These are phyloP conservation scores for Aspergillus glaucus DNA, from an alignment of 2,329 filamentous ascomycete genomes.

Conservation along the genomic window DNA sequence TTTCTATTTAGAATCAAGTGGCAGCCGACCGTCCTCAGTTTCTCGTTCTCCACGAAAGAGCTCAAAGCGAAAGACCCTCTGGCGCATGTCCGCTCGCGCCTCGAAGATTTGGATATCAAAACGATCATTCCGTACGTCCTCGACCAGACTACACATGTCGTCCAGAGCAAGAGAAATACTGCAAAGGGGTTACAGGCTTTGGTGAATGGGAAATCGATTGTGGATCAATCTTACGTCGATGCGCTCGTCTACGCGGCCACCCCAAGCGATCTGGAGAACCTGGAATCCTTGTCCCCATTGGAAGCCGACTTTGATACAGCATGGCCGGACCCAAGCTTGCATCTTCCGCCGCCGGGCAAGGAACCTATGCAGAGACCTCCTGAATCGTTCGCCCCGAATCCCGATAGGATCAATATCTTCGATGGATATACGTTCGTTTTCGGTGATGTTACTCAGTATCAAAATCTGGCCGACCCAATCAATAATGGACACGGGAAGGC, in stretches of 20 bases:
- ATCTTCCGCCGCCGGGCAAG: slow-evolving; percentile 66
- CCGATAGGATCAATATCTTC: slow-evolving; percentile 64
- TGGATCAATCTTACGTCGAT: slow-evolving; percentile 66
- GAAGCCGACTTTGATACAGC: slow-evolving; percentile 71
- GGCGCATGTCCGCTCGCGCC: slow-evolving; percentile 53
- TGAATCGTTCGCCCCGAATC: slow-evolving; percentile 66
- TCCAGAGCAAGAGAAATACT: slow-evolving; percentile 84
- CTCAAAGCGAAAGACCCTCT: slow-evolving; percentile 60
- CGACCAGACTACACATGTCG: slow-evolving; percentile 73
- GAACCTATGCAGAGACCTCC: slow-evolving; percentile 66
- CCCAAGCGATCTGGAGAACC: slow-evolving; percentile 44
- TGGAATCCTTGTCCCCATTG: slow-evolving; percentile 51
- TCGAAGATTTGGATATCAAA: slow-evolving; percentile 88
- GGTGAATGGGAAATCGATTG: slow-evolving; percentile 72
- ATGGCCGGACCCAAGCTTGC: slow-evolving; percentile 70
- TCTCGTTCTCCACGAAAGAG: slow-evolving; percentile 68
- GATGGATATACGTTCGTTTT: slow-evolving; percentile 86
- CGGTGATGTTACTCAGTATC: slow-evolving; percentile 67
- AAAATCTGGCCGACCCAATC: slow-evolving; percentile 67
- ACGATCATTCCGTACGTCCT: slow-evolving; percentile 66
- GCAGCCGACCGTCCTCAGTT: slow-evolving; percentile 73
- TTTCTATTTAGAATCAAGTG: slow-evolving; percentile 59
- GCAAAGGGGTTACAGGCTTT: slow-evolving; percentile 80
- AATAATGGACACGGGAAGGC: slow-evolving; percentile 79
- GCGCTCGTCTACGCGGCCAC: slow-evolving; percentile 59